A percentile compares a stretch with the other conserved stretches of the same genome.
phyloP scores from a whole-genome alignment of 2,329 filamentous ascomycete species.

The Harringtonia aguacate region DNA sequence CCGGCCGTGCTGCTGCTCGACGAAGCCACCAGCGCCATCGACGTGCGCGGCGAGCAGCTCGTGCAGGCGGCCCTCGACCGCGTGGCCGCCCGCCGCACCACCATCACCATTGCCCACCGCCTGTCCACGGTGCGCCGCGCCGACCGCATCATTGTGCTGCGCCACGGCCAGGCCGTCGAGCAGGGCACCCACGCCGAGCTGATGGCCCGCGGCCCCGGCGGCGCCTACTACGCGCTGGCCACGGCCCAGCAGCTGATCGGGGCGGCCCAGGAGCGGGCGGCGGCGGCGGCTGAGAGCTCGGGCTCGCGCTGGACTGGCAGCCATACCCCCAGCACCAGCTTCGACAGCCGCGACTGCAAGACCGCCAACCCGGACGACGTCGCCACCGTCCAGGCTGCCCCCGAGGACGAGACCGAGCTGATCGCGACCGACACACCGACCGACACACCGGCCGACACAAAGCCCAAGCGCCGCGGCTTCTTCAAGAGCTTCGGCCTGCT shows the following conservation, averaged over 20 bases:
- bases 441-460: too few species aligned
- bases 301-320: too few species aligned
- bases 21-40: constrained; percentile 56
- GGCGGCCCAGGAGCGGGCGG: constrained; percentile 21
- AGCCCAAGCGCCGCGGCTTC: constrained; percentile 12
- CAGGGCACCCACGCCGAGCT: constrained; percentile 66
- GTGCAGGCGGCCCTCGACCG: constrained; percentile 52
- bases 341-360: too few species aligned
- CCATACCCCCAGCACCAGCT: too few species aligned
- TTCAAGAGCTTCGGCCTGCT: constrained; percentile 44
- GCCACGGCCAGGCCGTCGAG: constrained; percentile 61
- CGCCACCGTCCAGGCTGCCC: too few species aligned
- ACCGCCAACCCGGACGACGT: too few species aligned
- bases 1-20: constrained; percentile 60
- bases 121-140: constrained; percentile 63
- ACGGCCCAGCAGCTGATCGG: constrained; percentile 49
- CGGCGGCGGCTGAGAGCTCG: neutral
- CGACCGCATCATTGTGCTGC: constrained; percentile 67
- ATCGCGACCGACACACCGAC: too few species aligned
- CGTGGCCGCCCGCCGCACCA: constrained; percentile 61
- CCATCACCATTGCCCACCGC: constrained; percentile 55
- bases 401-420: too few species aligned
- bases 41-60: constrained; percentile 54
- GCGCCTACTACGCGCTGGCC: constrained; percentile 59
- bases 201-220: constrained; percentile 47